Base-by-base conservation (phyloP, 2,329 filamentous ascomycete genomes). In the Calonectria pseudoturangicola region DNA sequence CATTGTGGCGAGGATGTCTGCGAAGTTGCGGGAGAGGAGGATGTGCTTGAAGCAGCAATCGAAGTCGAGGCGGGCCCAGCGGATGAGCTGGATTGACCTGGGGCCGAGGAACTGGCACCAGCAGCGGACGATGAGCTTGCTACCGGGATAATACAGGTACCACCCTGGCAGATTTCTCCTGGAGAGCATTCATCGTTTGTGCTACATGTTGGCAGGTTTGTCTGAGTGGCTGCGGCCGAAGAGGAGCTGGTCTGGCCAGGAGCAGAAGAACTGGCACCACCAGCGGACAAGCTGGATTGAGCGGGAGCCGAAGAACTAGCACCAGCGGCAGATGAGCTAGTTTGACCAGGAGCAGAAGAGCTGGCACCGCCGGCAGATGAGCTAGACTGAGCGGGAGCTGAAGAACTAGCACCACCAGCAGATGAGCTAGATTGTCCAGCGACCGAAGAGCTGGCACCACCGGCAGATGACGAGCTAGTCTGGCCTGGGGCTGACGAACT, bases 1-100 rank as follows among this genome's bases (percentile, higher is more conserved):
- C 62, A 65, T 36, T 48, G 43, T 21, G 62, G 45, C 8, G 13
- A 2, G 16, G 43, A 48, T 5, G 62, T 65, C n/a, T 65, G 62
- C 5, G 54, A 39, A 12, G 16, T 51, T 12, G 45, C 33, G 7
- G 28, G 45, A 9, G 63, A 66, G 3, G 63, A 51, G 28, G 28
- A 54, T 41, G 63, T 50, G 21, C 25, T 15, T 25, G 54, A 39
- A 27, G 54, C 33, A 41, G 10, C 51, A 56, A 30, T 30, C 10
- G 51, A 56, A n/a, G 51, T 56, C 5, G 51, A 56, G 12, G 16
- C 21, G 30, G n/a, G 33, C 10, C 28, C 28, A 41, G 45, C 33
- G 13, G 45, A 66, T 9, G 43, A 64, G 51, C 51, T 39, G 45
- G 43, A 13, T 27, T 50, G 28, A 8, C 48, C 27, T 4, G 15